These are phyloP conservation scores for Lodderomyces parapsilosis DNA, from an alignment of 1,139 yeast genomes.

Conservation along the genomic window DNA sequence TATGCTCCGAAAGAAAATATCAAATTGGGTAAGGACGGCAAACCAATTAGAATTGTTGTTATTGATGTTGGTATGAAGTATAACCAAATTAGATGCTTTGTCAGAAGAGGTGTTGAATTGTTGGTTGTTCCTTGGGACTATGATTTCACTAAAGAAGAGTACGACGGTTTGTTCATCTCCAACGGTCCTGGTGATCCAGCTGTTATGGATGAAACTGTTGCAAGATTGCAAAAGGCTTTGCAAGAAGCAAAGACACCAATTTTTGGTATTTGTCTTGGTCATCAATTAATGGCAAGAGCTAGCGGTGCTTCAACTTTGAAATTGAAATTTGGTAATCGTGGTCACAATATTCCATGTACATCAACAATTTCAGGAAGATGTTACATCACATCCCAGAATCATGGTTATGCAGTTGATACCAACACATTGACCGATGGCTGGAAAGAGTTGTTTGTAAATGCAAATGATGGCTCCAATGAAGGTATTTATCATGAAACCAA, in stretches of 20 bases:
- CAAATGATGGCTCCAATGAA: conserved; percentile 97
- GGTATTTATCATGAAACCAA: conserved; percentile 89
- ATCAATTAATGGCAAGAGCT: conserved; percentile 94
- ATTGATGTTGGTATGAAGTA: conserved; percentile 98
- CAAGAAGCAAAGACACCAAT: conserved; percentile 69
- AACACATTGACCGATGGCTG: conserved; percentile 72
- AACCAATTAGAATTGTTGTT: conserved; percentile 78
- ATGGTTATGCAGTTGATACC: conserved; percentile 96
- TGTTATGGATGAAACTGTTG: conserved; percentile 66
- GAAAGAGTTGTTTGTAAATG: conserved; percentile 93
- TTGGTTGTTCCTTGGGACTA: conserved; percentile 96
- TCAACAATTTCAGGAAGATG: conserved; percentile 92
- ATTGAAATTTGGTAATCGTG: conserved; percentile 98
- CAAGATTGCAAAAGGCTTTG: conserved; percentile 56
- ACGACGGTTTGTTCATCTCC: conserved; percentile 93
- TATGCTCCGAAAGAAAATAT: conserved; percentile 58
- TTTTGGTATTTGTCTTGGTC: conserved; percentile 98
- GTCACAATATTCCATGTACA: conserved; percentile 98
- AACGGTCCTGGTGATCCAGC: conserved; percentile 99
- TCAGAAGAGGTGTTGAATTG: conserved; percentile 92
- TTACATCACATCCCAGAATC: conserved; percentile 98
- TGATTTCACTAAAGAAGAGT: conserved; percentile 73
- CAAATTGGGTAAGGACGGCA: conserved; percentile 65
- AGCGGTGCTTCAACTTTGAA: conserved; percentile 90
- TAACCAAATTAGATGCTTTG: conserved; percentile 96